Evolutionary conservation across 805 yeast species (phyloP), one percentile per base, ranked within the genome.

Genomic region (Blastobotrys parvus): DNA sequence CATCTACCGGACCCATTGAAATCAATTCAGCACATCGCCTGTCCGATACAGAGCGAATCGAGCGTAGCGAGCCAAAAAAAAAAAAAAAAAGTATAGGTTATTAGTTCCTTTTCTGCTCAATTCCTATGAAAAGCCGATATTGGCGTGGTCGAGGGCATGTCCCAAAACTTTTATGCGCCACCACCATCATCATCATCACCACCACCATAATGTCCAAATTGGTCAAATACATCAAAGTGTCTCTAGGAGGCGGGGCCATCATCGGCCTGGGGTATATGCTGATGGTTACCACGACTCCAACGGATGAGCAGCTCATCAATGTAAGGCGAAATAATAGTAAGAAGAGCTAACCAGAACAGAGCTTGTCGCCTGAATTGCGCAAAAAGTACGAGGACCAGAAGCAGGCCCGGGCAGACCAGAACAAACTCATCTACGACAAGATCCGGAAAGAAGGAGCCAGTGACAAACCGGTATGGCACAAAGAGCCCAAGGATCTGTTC

Each of bases 281-380:
- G 15, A 81, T 65, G 65, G 82, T 79, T 49, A 83, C 76, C 60
- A 77, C 89, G 0, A 80, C 87, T 0, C 97, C 97, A 2, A 75
- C 89, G 1, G 94, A 85, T 51, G 95, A 87, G 53, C 75, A 89
- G 56, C 62, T 89, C 23, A 71, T 88, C 33, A 76, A 79, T n/a
- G n/a, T n/a, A n/a, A n/a, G 0, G 63, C 50, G 35, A 42, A 54
- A 42, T 32, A 5, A 10, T 15, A 15, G 5, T 18, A 4, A 38
- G n/a, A n/a, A 13, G 31, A 6, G 4, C 38, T 4, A 31, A 31
- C 39, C 31, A 33, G 42, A 39, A 19, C n/a, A n/a, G 27, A 3
- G 17, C 4, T 39, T 88, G 50, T 82, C 94, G 4, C 96, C 97
- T 1, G 95, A 89, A 58, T 67, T 88, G 35, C 70, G 86, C 49